These are phyloP conservation scores for Claviceps humidiphila DNA, from an alignment of 2,329 filamentous ascomycete species.

Conservation along the genomic window DNA sequence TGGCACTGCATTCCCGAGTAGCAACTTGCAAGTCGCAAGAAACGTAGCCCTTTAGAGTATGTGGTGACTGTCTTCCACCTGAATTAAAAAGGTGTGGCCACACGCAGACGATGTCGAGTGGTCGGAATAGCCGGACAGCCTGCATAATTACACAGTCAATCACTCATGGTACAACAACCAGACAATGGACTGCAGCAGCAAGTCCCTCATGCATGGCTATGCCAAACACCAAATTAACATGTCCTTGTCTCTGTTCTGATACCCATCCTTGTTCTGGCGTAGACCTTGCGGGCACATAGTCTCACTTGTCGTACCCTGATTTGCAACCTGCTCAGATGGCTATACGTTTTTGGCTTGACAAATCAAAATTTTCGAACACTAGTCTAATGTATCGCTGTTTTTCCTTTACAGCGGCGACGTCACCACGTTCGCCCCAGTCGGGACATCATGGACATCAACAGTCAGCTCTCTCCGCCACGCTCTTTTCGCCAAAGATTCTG, in stretches of 20 bases:
- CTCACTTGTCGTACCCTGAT: neutral
- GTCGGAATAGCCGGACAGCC: no score
- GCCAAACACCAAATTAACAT: no score
- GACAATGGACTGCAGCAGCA: no score
- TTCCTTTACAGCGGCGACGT: slow-evolving; percentile 16
- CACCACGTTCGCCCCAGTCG: slow-evolving; percentile 19
- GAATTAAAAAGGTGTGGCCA: no score
- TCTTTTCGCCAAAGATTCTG: slow-evolving; percentile 21
- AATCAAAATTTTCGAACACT: slow-evolving; percentile 17
- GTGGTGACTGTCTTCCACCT: no score
- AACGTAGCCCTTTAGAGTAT: no score
- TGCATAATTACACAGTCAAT: no score
- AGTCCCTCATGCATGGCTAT: no score
- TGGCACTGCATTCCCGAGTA: no score
- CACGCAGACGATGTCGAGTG: no score
- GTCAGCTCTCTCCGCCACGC: slow-evolving; percentile 22
- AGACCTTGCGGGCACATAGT: neutral
- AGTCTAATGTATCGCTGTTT: slow-evolving; percentile 21
- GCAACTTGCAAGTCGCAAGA: no score
- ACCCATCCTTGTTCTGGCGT: neutral
- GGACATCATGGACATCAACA: slow-evolving; percentile 16
- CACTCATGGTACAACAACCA: no score
- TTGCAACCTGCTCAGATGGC: neutral
- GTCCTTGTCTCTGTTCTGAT: neutral
- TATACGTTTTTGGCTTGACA: slow-evolving; percentile 7